Evolutionary conservation across 768 basidiomycete species (phyloP), one percentile per base, ranked within the genome.

Genomic region (Megacollybia marginata): DNA sequence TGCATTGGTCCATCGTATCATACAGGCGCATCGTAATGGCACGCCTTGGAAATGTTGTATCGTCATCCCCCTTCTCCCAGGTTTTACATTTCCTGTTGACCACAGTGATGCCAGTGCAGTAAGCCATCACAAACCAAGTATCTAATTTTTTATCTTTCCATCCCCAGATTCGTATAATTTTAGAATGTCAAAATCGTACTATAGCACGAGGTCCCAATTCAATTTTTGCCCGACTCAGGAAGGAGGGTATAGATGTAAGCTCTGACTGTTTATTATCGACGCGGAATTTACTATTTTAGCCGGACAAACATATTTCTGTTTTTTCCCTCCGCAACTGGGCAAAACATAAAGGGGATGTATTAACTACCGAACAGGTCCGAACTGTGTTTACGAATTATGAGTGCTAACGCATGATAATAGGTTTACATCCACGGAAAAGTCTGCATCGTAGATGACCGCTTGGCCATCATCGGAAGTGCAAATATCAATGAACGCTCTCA

Each of bases 401-500:
- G 47, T 53, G 88, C 82, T 28, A 28, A 28, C 23, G 23, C 23
- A 28, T 28, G 23, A n/a, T 28, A 28, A 28, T 28, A 28, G 23
- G 83, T 95, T 18, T 94, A 96, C 66, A 90, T 95, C 53, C 92
- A 95, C 61, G 88, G 77, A 42, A 92, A 92, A 71, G 78, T 84
- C 16, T 85, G 85, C 57, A 83, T 98, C 48, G 93, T 97, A 5
- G 96, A 99, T 62, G 95, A 99, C 63, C 83, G 96, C 47, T 70
- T 93, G 50, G 92, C 81, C 32, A 92, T 96, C 60, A 96, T 96
- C 55, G 92, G 92, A 13, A 93, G 92, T 48, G 95, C 95, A 15
- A 98, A 96, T 64, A 92, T 99, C 71, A 98, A 99, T 61, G 96
- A 99, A 63, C 82, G 96, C 34, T 95, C 92, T 12, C 90, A 91